A percentile compares a stretch with the other conserved stretches of the same genome.
Evolutionary conservation across 208 protist species (phyloP).

Genomic region (Trypanosoma brucei): DNA sequence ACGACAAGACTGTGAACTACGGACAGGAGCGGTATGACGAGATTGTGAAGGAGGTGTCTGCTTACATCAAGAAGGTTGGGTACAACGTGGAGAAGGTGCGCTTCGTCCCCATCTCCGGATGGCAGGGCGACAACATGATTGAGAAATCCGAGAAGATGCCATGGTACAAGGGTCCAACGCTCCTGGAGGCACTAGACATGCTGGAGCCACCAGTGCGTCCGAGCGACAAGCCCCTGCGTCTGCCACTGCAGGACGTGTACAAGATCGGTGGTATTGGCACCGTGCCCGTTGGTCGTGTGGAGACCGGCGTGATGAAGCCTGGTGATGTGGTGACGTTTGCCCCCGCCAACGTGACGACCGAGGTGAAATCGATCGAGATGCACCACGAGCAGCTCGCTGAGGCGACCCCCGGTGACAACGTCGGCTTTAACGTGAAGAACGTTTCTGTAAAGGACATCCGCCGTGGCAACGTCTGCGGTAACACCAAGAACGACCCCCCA

Average conservation of each 20-base stretch:
- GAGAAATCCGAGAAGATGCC: slow-evolving; percentile 86
- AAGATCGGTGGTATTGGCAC: slow-evolving; percentile 91
- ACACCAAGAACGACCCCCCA: slow-evolving; percentile 66
- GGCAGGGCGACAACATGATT: slow-evolving; percentile 94
- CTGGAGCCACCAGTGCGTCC: slow-evolving; percentile 81
- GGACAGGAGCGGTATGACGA: slow-evolving; percentile 86
- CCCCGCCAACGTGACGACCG: slow-evolving; percentile 39
- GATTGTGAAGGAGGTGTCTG: slow-evolving; percentile 69
- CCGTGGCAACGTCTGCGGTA: slow-evolving; percentile 72
- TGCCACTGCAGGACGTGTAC: slow-evolving; percentile 96
- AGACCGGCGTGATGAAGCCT: slow-evolving; percentile 48
- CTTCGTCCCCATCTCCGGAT: slow-evolving; percentile 95
- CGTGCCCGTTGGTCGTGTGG: slow-evolving; percentile 55
- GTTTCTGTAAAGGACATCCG: slow-evolving; percentile 90
- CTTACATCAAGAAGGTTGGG: slow-evolving; percentile 88
- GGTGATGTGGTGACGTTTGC: slow-evolving; percentile 64
- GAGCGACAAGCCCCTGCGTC: slow-evolving; percentile 92
- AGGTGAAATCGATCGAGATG: slow-evolving; percentile 90
- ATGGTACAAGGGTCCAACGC: slow-evolving; percentile 91
- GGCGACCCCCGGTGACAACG: slow-evolving; percentile 90
- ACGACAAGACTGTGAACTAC: slow-evolving; percentile 89
- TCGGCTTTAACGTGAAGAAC: slow-evolving; percentile 94
- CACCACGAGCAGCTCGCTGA: slow-evolving; percentile 75
- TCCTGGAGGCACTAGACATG: slow-evolving; percentile 91
- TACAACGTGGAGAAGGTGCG: slow-evolving; percentile 91